Evolutionary conservation across 805 yeast species (phyloP), one percentile per base, ranked within the genome.

Genomic region (Kockiozyma suomiensis): DNA sequence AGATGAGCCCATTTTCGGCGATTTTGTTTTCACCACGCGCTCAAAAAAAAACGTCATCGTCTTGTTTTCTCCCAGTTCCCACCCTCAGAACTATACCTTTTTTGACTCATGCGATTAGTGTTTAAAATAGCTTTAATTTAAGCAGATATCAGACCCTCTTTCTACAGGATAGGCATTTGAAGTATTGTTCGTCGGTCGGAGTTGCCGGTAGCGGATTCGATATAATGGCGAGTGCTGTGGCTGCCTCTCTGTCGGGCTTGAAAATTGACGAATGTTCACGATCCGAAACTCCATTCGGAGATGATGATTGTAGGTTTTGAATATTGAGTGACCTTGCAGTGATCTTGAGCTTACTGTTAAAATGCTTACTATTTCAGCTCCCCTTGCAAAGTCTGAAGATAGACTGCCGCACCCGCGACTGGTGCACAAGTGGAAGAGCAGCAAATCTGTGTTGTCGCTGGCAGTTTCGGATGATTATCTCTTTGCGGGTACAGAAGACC

Each of bases 401-500:
- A 8, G 15, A 3, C 3, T 21, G 7, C 12, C 32, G 37, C 13
- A 13, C 12, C 61, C 62, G 23, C 30, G 51, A 12, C 69, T 82
- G 35, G 72, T 86, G 1, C 97, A 93, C 72, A 79, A 82, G 68
- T 93, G 98, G 98, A 80, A 82, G 28, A 85, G 84, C 63, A 75
- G 80, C 1, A 85, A 83, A 66, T 86, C 96, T 0, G 85, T 92
- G 17, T 79, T 94, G 6, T 86, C 96, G 3, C 69, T 78, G 23
- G 78, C 76, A 3, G 59, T 67, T 26, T 64, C 64, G 32, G 72
- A 64, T 28, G 40, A 61, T 43, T 65, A 56, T 48, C 56, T 93
- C 3, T 88, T 89, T 70, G 94, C 96, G 56, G 99, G 99, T 8
- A 90, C 97, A 1, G 96, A 92, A 66, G 89, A 88, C 68, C 88